Percentiles rank a stretch among this genome's conserved stretches.
These are phyloP conservation scores for Murraya koenigii DNA, from an alignment of 345 rosid species.

Conservation along the genomic window DNA sequence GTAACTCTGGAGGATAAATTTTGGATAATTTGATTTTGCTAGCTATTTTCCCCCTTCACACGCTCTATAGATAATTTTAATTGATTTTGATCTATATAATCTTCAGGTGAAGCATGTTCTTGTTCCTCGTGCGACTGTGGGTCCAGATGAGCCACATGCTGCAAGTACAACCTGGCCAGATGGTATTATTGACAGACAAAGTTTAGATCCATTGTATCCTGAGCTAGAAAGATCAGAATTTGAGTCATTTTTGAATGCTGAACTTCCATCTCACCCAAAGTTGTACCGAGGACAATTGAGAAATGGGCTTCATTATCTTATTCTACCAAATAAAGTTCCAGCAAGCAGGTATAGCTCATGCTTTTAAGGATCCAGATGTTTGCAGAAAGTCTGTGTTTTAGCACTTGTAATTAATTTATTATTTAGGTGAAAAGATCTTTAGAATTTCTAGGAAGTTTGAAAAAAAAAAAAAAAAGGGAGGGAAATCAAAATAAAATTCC, in stretches of 20 bases:
- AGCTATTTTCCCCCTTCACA: neutral
- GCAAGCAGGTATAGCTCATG: conserved; percentile 62
- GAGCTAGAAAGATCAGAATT: conserved; percentile 45
- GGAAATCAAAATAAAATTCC: neutral
- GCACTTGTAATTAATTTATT: neutral
- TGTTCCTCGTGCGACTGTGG: conserved; percentile 67
- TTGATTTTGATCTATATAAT: conserved; percentile 2
- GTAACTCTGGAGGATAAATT: neutral
- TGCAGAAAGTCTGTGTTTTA: neutral
- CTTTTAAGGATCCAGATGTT: neutral
- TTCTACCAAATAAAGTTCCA: conserved; percentile 96
- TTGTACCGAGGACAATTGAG: conserved; percentile 73
- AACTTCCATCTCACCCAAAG: conserved; percentile 92
- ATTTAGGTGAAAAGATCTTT: neutral
- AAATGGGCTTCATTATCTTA: conserved; percentile 96
- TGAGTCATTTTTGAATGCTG: conserved; percentile 56
- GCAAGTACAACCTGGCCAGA: conserved; percentile 84
- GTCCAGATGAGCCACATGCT: conserved; percentile 99
- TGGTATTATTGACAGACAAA: conserved; percentile 72
- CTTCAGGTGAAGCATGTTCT: conserved; percentile 46
- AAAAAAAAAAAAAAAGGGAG: neutral
- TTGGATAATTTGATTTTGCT: neutral
- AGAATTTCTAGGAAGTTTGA: neutral
- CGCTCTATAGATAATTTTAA: neutral
- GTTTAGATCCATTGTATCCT: conserved; percentile 48